Base-by-base conservation (phyloP, 106 monocot species). In the Phalaenopsis equestris region DNA sequence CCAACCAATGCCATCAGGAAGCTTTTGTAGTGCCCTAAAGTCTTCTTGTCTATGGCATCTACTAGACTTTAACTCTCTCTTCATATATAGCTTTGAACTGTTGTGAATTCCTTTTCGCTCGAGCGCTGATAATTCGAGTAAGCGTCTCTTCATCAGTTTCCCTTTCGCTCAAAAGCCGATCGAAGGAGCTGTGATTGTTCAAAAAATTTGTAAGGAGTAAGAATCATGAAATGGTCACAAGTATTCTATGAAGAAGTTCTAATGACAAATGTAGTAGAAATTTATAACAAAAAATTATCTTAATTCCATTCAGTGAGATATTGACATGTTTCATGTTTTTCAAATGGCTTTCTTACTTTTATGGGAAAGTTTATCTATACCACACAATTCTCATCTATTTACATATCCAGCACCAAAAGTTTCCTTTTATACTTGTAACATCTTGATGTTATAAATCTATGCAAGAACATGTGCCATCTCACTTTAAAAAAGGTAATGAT, bases 1-100 rank as follows among this genome's bases (percentile, higher is more conserved):
- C 91, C 93, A 3, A 88, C 55, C 14, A 95, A 75, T 18, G 90
- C 93, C 57, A 95, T 85, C 12, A 95, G 84, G 42, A 95, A 93
- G 56, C 11, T 56, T 85, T 88, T 86, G 86, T 91, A 87, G 67
- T 95, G 61, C 15, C 95, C 90, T 23, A 87, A 91, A 38, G 85
- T 89, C 23, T 81, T 81, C 42, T 85, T 89, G 41, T 17, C 55
- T 42, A 95, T 77, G 36, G 89, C 89, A 8, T 87, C 75, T 6
- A 81, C 89, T 14, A 95, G 88, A 48, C 84, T 36, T 85, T 91
- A 48, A 56, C 80, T 73, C 91, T 89, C 61, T 87, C 80, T 77
- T 86, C 79, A 68, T 84, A 95, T 67, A 82, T 49, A 39, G 89
- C 86, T 73, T 90, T 89, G 42, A 73, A 18, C 41, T 17, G 16